Base-by-base conservation (phyloP, 306 rosid species). In the Casuarina cunninghamiana region DNA sequence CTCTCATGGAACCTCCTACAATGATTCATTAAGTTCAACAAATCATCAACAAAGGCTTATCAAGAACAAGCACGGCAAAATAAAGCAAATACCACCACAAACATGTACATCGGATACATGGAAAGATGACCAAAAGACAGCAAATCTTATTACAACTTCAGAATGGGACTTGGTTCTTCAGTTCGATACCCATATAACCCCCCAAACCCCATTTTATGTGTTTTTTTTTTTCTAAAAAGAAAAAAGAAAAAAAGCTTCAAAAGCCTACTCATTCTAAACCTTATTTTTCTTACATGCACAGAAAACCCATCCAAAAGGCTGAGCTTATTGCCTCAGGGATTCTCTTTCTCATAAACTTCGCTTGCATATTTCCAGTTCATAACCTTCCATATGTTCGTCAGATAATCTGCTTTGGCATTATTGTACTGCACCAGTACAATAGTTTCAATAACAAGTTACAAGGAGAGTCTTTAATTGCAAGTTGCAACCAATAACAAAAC, bases 321-420 rank as follows among this genome's bases (percentile, higher is more conserved):
- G 17, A 45, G 37, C 17, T 73, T 39, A 17, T 9, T 32, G 45
- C 39, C 37, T 81, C 67, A 83, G 7, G 77, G 71, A 62, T 69
- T 62, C 43, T 69, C 90, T 73, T 73, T 79, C 72, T 80, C 86
- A 32, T 72, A 84, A 72, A 81, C 76, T 42, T 87, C 78, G 38
- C 84, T 75, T 2, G 77, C 88, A 65, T 88, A 81, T 81, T 84
- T 83, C 91, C 88, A 88, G 10, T 88, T 81, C 72, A 88, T 84
- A 45, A 88, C 89, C 73, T 88, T 88, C 91, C 89, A 88, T 55
- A 88, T 88, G 87, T 88, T 86, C 84, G 81, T 88, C 72, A 88
- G 85, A 73, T 88, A 88, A 55, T 88, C 88, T 43, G 89, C 82
- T 57, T 87, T 83, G 8, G 82, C 90, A 69, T 88, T 86, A 71